These are phyloP conservation scores for Fusarium sp. DNA, from an alignment of 2,329 filamentous ascomycete genomes.

Conservation along the genomic window DNA sequence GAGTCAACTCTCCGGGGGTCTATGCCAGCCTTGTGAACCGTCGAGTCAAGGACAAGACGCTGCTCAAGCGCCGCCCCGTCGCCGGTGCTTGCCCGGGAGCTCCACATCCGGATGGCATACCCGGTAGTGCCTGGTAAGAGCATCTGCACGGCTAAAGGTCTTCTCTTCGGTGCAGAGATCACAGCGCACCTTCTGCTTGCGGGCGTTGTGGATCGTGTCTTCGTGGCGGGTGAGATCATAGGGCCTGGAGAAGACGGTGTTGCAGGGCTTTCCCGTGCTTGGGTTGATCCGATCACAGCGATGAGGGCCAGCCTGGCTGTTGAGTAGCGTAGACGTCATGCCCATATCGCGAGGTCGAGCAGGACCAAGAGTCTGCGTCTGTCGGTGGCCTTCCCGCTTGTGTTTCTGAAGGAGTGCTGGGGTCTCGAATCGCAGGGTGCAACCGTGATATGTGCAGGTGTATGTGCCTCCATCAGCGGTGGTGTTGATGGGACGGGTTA, in stretches of 20 bases:
- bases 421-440: constrained; percentile 87
- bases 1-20: constrained; percentile 1
- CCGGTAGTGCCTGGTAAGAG: constrained; percentile 91
- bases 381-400: constrained; percentile 91
- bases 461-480: constrained; percentile 87
- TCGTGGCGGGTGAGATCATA: constrained; percentile 98
- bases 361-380: constrained; percentile 63
- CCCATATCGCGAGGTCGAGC: constrained; percentile 48
- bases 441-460: constrained; percentile 95
- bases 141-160: constrained; percentile 95
- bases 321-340: constrained; percentile 69
- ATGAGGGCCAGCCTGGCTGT: constrained; percentile 93
- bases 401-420: constrained; percentile 90
- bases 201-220: constrained; percentile 94
- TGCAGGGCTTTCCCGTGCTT: constrained; percentile 93
- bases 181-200: constrained; percentile 95
- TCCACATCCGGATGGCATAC: constrained; percentile 79
- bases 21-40: neutral
- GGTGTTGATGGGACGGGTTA: constrained; percentile 67
- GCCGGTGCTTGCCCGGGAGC: constrained; percentile 35
- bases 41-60: neutral
- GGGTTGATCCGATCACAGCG: constrained; percentile 94
- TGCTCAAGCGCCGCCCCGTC: constrained; percentile 33
- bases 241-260: constrained; percentile 91
- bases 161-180: constrained; percentile 95